Base-by-base conservation (phyloP, 768 basidiomycete species). In the Tylopilus rubrobrunneus region DNA sequence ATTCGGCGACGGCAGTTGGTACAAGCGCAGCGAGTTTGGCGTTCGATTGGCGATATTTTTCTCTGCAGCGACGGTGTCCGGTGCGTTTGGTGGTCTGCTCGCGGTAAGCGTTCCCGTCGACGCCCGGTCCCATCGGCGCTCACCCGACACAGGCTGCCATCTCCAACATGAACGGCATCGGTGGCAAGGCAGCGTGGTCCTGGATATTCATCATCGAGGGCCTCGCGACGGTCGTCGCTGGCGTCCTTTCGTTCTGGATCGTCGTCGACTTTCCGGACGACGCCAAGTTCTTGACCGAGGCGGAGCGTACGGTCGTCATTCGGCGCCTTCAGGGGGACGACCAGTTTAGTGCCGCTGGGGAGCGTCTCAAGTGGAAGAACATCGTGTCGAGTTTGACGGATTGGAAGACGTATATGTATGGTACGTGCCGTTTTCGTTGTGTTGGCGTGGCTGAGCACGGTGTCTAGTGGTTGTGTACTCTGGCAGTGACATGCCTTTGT, bases 211-310 rank as follows among this genome's bases (percentile, higher is more conserved):
- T 88, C 51, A 56, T 89, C 12, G 85, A 88, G 62, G 88, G 87
- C 19, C 70, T 89, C 34, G 73, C 71, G 14, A 89, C 89, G 1
- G 75, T 89, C 25, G 15, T 88, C n/a, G 86, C 84, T 6, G 86
- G 85, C 9, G 65, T 67, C 23, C 66, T 74, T 10, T 89, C 87
- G 2, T 90, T 83, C 72, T 91, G 80, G 78, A 81, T 91, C 63
- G 81, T 91, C 54, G 83, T 89, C 61, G 89, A 91, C 65, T 92
- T 91, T 70, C 89, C 89, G 4, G 87, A 91, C 60, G 87, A 82
- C 1, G 89, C 88, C 27, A 86, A 78, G 58, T 91, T 90, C 73
- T 74, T 92, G 7, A 78, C 77, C n/a, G 85, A 87, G 59, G 78
- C 73, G 3, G 89, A 91, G 69, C 75, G 86, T 29, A 83, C 82